Evolutionary conservation across 169 alveolate genomes (phyloP).

Genomic region (Cryptosporidium sp.): DNA sequence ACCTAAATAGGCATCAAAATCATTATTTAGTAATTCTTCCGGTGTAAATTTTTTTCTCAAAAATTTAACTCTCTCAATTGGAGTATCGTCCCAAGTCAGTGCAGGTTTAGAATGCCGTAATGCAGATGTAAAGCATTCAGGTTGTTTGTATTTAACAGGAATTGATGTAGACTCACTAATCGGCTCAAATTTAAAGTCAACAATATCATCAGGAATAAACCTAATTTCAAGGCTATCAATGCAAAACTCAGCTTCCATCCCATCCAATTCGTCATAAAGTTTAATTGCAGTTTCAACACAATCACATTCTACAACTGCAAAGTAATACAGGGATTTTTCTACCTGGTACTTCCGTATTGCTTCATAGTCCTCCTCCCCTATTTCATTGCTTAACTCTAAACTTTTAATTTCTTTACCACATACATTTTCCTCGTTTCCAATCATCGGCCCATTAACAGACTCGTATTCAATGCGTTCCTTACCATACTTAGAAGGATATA

Average conservation of each 20-base stretch:
- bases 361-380: slow-evolving; percentile 80
- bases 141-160: slow-evolving; percentile 92
- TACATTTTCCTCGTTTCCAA: slow-evolving; percentile 73
- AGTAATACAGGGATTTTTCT: slow-evolving; percentile 90
- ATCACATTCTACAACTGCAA: slow-evolving; percentile 94
- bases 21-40: slow-evolving; percentile 83
- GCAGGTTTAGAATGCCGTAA: slow-evolving; percentile 93
- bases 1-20: slow-evolving; percentile 82
- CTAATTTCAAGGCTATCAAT: slow-evolving; percentile 93
- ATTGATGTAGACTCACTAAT: slow-evolving; percentile 90
- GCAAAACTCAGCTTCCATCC: slow-evolving; percentile 94
- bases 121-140: slow-evolving; percentile 88
- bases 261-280: slow-evolving; percentile 94
- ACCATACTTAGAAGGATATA: slow-evolving; percentile 95
- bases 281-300: slow-evolving; percentile 89
- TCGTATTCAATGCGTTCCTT: slow-evolving; percentile 92
- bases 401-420: slow-evolving; percentile 56
- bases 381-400: slow-evolving; percentile 13
- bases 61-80: slow-evolving; percentile 89
- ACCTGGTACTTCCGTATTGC: slow-evolving; percentile 81
- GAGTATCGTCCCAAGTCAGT: slow-evolving; percentile 96
- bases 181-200: slow-evolving; percentile 90
- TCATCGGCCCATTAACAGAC: slow-evolving; percentile 90
- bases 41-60: slow-evolving; percentile 82
- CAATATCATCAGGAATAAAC: slow-evolving; percentile 91